phyloP scores from a whole-genome alignment of 352 stramenopile genomes.

The Peronospora tabacina region DNA sequence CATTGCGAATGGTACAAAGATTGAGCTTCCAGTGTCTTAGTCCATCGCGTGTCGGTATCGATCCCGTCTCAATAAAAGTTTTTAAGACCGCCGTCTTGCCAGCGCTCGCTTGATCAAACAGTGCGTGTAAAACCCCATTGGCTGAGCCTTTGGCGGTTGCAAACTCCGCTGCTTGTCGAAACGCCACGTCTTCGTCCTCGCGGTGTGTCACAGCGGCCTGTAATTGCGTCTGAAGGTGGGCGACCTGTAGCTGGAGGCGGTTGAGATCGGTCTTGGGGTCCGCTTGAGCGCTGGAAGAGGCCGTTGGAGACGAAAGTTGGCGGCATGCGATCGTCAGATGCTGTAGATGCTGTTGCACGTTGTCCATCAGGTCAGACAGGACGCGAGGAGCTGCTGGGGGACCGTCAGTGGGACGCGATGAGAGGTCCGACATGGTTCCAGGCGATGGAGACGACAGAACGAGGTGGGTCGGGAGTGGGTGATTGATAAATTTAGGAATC shows the following conservation, averaged over 20 bases:
- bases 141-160: conserved; percentile 60
- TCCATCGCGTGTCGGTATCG: conserved; percentile 67
- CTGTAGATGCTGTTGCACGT: conserved; percentile 34
- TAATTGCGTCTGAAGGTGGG: conserved; percentile 40
- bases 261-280: conserved; percentile 14
- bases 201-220: conserved; percentile 32
- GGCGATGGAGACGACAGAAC: conserved; percentile 1
- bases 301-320: conserved; percentile 20
- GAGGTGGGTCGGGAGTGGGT: conserved; percentile 16
- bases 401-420: neutral
- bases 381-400: conserved; percentile 18
- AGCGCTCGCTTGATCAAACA: conserved; percentile 65
- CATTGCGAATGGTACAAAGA: conserved; percentile 50
- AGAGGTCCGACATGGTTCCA: conserved; percentile 4
- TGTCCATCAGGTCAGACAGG: conserved; percentile 48
- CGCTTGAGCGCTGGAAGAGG: neutral
- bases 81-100: conserved; percentile 49
- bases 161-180: conserved; percentile 49
- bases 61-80: conserved; percentile 58
- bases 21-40: conserved; percentile 70
- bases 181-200: conserved; percentile 63
- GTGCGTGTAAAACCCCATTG: conserved; percentile 62
- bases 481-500: too few relatives aligned
- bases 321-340: conserved; percentile 50
- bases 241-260: conserved; percentile 42